Conservation (phyloP, 495 filamentous ascomycete species). For the Xylaria scruposa region DNA sequence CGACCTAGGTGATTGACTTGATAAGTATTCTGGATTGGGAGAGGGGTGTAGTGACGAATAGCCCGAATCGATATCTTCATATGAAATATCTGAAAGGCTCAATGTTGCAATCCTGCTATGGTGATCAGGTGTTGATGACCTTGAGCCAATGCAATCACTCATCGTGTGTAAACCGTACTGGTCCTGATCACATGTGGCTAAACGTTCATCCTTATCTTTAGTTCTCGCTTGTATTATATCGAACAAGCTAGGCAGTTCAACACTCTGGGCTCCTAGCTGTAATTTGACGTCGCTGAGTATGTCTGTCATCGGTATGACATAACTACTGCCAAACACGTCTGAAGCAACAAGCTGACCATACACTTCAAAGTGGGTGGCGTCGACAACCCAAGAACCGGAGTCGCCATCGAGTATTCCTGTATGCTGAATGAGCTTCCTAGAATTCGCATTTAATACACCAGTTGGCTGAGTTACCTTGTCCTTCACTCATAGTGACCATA, state of each 20-base stretch:
- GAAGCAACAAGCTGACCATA: conserved; percentile 2
- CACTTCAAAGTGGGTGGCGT: not conserved
- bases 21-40: not conserved
- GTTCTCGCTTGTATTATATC: not conserved
- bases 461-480: not conserved
- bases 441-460: not conserved
- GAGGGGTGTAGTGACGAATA: not conserved
- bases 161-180: not conserved
- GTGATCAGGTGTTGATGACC: not conserved
- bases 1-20: not conserved
- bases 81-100: not conserved
- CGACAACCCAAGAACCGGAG: conserved; percentile 7
- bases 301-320: conserved; percentile 5
- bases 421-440: not conserved
- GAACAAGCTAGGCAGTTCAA: not conserved
- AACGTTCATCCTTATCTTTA: not conserved
- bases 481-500: not conserved
- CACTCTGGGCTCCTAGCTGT: not conserved
- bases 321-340: not conserved
- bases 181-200: not conserved
- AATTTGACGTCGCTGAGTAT: not conserved
- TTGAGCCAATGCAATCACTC: not conserved
- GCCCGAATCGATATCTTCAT: not conserved
- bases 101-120: not conserved
- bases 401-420: not conserved